Evolutionary conservation across 495 filamentous ascomycete species (phyloP), one percentile per base, ranked within the genome.

Genomic region (Filosporella fistucella): DNA sequence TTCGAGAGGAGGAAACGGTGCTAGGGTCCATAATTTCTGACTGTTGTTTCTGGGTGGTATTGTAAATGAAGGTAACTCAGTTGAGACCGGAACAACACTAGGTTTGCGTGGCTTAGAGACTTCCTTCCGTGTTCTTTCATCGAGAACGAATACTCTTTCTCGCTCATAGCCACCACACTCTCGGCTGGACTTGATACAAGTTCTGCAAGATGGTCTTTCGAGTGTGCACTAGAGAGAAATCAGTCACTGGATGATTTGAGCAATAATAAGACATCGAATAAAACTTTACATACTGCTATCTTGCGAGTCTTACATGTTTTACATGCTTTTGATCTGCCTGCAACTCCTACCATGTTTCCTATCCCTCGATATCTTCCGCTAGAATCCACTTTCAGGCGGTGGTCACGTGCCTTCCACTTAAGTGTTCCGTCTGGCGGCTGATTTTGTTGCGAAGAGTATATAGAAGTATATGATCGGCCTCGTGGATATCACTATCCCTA

Each of bases 321-420:
- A 51, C 71, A 74, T 10, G 64, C 69, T 54, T 68, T 69, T 6
- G 71, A 74, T 36, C 66, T 64, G 16, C 71, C 71, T 18, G 69
- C 49, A 29, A 71, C 65, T 21, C 71, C 71, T 3, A 72, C 71
- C 71, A 74, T 74, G 16, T 38, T 47, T n/a, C n/a, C n/a, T n/a
- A n/a, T n/a, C n/a, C n/a, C n/a, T n/a, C n/a, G n/a, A n/a, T n/a
- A n/a, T n/a, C n/a, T n/a, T n/a, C n/a, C n/a, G n/a, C n/a, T n/a
- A n/a, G n/a, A n/a, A n/a, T n/a, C n/a, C n/a, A n/a, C n/a, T n/a
- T n/a, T n/a, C n/a, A n/a, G n/a, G n/a, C n/a, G n/a, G n/a, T 42
- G 21, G 14, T 33, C 7, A 8, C 16, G 42, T 11, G 25, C 20
- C 28, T 26, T 21, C 17, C 13, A 24, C 4, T 18, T 9, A 21